Evolutionary conservation across 352 stramenopile genomes (phyloP).

Genomic region (Globisporangium megalacanthum): DNA sequence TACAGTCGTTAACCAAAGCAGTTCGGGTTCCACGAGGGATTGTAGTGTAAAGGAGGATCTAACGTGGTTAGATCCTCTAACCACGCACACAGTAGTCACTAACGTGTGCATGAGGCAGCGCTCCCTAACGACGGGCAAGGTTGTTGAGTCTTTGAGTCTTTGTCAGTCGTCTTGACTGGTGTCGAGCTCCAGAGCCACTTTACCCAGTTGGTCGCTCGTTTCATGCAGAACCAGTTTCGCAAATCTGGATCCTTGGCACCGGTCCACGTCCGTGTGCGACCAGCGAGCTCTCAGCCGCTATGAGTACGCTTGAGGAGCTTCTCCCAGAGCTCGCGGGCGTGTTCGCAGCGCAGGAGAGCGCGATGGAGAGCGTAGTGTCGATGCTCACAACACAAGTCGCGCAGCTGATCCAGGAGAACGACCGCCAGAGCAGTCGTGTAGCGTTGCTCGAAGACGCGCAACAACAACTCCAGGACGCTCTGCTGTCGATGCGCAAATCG

Average conservation of each 20-base stretch:
- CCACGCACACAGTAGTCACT: too few relatives aligned
- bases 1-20: too few relatives aligned
- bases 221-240: background rate
- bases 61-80: too few relatives aligned
- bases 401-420: conserved; percentile 32
- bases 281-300: conserved; percentile 7
- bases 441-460: conserved; percentile 32
- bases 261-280: too few relatives aligned
- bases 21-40: too few relatives aligned
- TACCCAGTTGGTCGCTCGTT: too few relatives aligned
- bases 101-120: too few relatives aligned
- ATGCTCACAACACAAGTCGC: conserved; percentile 52
- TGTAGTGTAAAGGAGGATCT: too few relatives aligned
- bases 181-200: too few relatives aligned
- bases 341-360: conserved; percentile 52
- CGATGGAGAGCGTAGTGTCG: conserved; percentile 43
- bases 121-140: too few relatives aligned
- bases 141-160: too few relatives aligned
- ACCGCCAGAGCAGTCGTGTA: conserved; percentile 25
- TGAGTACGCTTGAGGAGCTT: conserved; percentile 60
- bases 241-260: background rate
- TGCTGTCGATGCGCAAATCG: conserved; percentile 20
- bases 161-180: too few relatives aligned
- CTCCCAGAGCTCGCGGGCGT: conserved; percentile 61
- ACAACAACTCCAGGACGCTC: conserved; percentile 14